Evolutionary conservation across 352 stramenopile genomes (phyloP), one percentile per base, ranked within the genome.

Genomic region (Globisporangium ultimum): DNA sequence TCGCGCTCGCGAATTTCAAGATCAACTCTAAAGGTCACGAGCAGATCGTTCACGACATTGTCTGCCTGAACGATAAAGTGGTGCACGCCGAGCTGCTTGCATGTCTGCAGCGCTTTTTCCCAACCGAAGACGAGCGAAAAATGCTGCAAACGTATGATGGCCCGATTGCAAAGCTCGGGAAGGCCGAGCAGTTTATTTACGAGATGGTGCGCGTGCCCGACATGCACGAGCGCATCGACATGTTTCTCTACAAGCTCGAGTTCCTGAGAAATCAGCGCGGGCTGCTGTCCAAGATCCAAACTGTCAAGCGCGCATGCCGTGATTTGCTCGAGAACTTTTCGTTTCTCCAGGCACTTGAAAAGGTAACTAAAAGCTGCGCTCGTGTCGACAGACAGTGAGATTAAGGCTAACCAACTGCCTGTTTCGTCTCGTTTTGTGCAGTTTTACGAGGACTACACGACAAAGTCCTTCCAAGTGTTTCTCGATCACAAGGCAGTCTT

Each of bases 61-160:
- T 83, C 10, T 57, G 70, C 5, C 79, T 91, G 66, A 76, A 89
- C 54, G 78, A 91, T 18, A 68, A 67, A 21, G 53, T 76, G 7
- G 57, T 91, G 10, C 88, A 74, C 18, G 66, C 80, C 3, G 74
- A 89, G 50, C 53, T 91, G 7, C 57, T 93, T 3, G 72, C 73
- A 14, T 91, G 81, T 57, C 68, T 93, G 3, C 83, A 93, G 46
- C 76, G 80, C 3, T 89, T 89, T 38, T 93, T 91, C 53, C 84
- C 84, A 2, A 91, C 76, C 0, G 74, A 76, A 22, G 82, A 90
- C 24, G 84, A 93, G 61, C 71, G 73, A 14, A 49, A 70, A 18
- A 55, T 63, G 13, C 55, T 91, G 10, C 65, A 73, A 54, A 56
- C 64, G 6, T 91, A 84, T 42, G 46, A 62, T 9, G 84, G 78